Percentiles rank a stretch among this genome's conserved stretches.
Evolutionary conservation across 345 rosid species (phyloP).

Genomic region (Kandelia obovata): DNA sequence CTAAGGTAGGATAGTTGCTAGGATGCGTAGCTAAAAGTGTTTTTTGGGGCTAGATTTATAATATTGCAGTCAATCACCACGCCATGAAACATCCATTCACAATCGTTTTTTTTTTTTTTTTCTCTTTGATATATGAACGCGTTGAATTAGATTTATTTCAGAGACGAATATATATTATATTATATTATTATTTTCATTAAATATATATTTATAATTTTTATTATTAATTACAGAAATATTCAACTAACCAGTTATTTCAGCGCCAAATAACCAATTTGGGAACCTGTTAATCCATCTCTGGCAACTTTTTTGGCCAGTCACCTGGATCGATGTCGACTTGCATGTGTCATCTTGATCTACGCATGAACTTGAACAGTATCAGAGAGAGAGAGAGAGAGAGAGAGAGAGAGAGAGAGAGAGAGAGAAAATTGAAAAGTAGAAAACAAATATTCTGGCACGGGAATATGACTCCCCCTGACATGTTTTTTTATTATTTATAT

Average conservation of each 20-base stretch:
- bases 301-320: conserved; percentile 17
- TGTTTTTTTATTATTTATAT: too few relatives aligned
- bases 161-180: too few relatives aligned
- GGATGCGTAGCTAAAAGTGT: background rate
- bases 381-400: background rate
- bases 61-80: background rate
- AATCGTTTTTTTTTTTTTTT: too few relatives aligned
- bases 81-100: background rate
- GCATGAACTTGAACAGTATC: conserved; percentile 32
- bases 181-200: too few relatives aligned
- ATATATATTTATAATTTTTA: too few relatives aligned
- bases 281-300: background rate
- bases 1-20: background rate
- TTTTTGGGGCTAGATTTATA: background rate
- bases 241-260: too few relatives aligned
- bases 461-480: background rate
- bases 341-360: conserved; percentile 11
- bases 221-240: too few relatives aligned
- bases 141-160: too few relatives aligned
- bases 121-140: too few relatives aligned
- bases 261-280: too few relatives aligned
- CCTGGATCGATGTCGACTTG: conserved; percentile 31
- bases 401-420: background rate
- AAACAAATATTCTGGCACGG: background rate
- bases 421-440: background rate